Base-by-base conservation (phyloP, 331 rosid species). In the Spiraea crenata region DNA sequence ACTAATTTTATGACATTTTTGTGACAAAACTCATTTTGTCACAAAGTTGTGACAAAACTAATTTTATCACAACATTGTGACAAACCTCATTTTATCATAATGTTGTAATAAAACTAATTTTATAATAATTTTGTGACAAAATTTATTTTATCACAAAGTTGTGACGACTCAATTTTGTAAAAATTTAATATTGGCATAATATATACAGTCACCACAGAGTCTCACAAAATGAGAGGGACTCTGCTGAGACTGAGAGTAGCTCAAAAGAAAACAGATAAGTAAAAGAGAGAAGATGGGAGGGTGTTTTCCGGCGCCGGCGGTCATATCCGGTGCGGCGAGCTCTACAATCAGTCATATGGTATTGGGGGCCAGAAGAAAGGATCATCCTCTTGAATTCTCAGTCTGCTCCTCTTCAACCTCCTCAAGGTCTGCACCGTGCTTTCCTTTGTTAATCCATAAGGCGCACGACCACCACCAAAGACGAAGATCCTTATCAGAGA, bases 301-400 rank as follows among this genome's bases (percentile, higher is more conserved):
- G 65, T 57, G 74, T 34, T 70, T 34, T 4, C 74, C 65, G 37
- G 57, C 57, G 65, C 65, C 65, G 74, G 51, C 63, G 25, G 63
- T 40, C 2, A 68, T 40, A n/a, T 40, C 73, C 62, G 56, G 74
- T 44, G 34, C 56, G 38, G 54, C 13, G 45, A 69, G 31, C 63
- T 20, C 42, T 3, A 16, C 51, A 20, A 2, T 42, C 19, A 44
- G 35, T 31, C 65, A 45, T 5, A 41, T 57, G 44, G 3, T 35
- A 15, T 70, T 59, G 19, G 45, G 34, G 44, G 13, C 56, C 34
- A 57, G 45, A 31, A 56, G 54, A 42, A 56, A 38, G 45, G 14
- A 44, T 31, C 3, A 5, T 10, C 35, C 37, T 1, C 2, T 44
- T 44, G 45, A 57, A 56, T 56, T 44, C 35, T 17, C 73, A 14